These are phyloP conservation scores for Xylaria sp. DNA, from an alignment of 2,329 filamentous ascomycete species.

Conservation along the genomic window DNA sequence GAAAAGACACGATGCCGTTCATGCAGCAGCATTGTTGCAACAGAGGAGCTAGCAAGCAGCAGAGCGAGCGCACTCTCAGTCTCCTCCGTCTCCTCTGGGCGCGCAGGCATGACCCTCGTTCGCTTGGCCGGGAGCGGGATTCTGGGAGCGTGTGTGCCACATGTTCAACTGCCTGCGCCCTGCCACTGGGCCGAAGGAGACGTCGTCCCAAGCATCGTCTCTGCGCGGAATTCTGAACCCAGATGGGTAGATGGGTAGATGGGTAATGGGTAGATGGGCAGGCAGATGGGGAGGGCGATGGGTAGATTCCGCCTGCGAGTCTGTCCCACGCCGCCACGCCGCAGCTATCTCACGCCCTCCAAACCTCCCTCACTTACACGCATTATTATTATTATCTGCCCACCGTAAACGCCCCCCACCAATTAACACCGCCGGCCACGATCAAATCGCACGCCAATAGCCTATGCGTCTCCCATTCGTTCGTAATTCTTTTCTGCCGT, in stretches of 20 bases:
- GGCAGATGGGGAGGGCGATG: too few species aligned
- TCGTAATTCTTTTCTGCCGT: background rate
- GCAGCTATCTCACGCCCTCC: background rate
- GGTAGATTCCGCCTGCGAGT: too few species aligned
- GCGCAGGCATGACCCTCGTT: background rate
- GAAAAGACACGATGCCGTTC: slow-evolving; percentile 1
- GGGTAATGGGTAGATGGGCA: too few species aligned
- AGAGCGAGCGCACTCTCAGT: background rate
- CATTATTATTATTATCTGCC: background rate
- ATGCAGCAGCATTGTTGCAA: slow-evolving; percentile 11
- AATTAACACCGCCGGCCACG: slow-evolving; percentile 3
- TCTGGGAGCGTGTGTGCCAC: slow-evolving; percentile 3
- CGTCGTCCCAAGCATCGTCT: background rate
- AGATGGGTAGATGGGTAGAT: background rate
- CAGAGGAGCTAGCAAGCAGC: background rate
- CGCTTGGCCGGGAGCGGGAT: background rate
- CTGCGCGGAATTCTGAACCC: background rate
- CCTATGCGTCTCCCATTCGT: slow-evolving; percentile 23
- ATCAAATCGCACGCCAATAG: background rate
- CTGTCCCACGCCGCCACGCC: too few species aligned
- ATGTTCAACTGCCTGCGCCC: background rate
- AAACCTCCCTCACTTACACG: background rate
- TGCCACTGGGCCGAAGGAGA: slow-evolving; percentile 4
- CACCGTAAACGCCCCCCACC: background rate
- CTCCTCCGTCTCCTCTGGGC: slow-evolving; percentile 8